Evolutionary conservation across 768 basidiomycete genomes (phyloP), one percentile per base, ranked within the genome.

Genomic region (Rubroboletus satanas): DNA sequence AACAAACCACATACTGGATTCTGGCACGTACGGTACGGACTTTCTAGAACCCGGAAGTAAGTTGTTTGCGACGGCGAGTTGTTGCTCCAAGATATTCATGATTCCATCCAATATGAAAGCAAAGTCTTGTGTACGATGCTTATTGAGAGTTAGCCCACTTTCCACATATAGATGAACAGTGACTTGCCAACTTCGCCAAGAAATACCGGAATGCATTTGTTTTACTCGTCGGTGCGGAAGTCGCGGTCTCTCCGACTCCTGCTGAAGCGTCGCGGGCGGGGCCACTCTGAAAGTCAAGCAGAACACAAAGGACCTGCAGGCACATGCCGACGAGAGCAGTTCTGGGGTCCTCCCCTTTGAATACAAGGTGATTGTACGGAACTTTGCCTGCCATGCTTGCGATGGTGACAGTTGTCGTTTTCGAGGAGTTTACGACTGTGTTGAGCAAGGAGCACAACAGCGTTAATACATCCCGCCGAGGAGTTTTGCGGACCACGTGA

Each of bases 171-270:
- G 33, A 45, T 51, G 47, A 44, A 39, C 17, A 44, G 31, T 49
- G 5, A 56, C 49, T 56, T 60, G 87, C 93, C 66, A 98, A 71
- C 70, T 97, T 97, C 59, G 92, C 87, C 48, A 97, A 71, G 70
- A 95, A 98, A 71, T 93, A 93, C 47, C 91, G 79, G 70, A 97
- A 99, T 3, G 92, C 83, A 66, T 99, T 98, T 15, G 89, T 87
- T 62, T 80, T 80, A 11, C 80, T 71, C 1, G 83, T 83, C 1
- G 89, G 87, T 1, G 74, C 66, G 14, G 71, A 71, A 18, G 60
- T 62, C n/a, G 74, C 73, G 4, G 62, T 65, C 12, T 86, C 86
- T 18, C 71, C 79, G 12, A 57, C 66, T 26, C 67, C 74, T n/a
- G 67, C 59, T 6, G 72, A 56, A 31, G 67, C 64, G 59, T 92